Evolutionary conservation across 192 early-diverging fungal species (phyloP), one percentile per base, ranked within the genome.

Genomic region (Podila clonocystis): DNA sequence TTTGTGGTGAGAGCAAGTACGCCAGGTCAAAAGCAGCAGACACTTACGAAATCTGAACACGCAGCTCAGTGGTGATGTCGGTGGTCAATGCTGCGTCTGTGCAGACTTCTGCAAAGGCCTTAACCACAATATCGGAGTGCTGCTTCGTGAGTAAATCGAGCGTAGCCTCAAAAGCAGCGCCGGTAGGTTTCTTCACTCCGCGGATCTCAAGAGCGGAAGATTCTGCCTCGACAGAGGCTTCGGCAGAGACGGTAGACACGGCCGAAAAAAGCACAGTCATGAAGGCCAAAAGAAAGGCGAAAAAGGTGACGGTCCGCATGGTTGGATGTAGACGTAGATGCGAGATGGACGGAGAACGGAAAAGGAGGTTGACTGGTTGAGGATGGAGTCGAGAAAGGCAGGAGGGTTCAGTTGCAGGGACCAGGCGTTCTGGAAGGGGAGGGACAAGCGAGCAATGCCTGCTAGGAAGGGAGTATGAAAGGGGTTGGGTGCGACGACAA

Each of bases 91-190:
- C 66, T 9, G 67, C 62, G 65, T 80, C 77, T 19, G 70, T 80
- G 70, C 77, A 80, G 13, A 61, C 70, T 59, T 80, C 70, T 19
- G 77, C 70, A 58, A 59, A 80, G 36, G 77, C 77, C 71, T 72
- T 73, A 67, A 59, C 62, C 11, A 80, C 77, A 50, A 80, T 68
- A 19, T 28, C 15, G 57, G 70, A 24, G 4, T 80, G 65, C 12
- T 68, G 66, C 70, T 65, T 73, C 62, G 69, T 49, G 64, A 80
- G 58, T 33, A 73, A 30, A 33, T 68, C 58, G n/a, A 80, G 70
- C 28, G 70, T 69, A 62, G 77, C 77, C 59, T 73, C 77, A 58
- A 73, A 80, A 9, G 65, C 75, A 24, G 70, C 75, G 4, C n/a
- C 45, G 20, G 45, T 20, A 60, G 66, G n/a, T 4, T 63, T n/a